phyloP scores from a whole-genome alignment of 2,329 filamentous ascomycete genomes.

The Ophiostoma piceae region DNA sequence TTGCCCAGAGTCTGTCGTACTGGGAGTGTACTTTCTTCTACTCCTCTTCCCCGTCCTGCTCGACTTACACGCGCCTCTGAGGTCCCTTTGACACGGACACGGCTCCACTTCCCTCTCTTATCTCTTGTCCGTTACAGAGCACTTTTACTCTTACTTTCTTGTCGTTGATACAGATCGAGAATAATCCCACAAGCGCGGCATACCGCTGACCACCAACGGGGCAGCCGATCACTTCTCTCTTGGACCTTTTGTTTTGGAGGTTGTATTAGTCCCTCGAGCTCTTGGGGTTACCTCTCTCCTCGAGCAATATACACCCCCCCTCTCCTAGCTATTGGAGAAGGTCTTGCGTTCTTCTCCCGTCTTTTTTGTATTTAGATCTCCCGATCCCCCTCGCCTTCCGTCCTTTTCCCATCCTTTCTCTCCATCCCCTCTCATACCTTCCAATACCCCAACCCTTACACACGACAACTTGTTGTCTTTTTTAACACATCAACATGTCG shows the following conservation, averaged over 20 bases:
- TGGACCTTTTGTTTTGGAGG: background rate
- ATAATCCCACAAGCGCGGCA: background rate
- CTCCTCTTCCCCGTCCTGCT: conserved; percentile 6
- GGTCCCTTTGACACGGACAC: conserved; percentile 4
- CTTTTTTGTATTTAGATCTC: conserved; percentile 1
- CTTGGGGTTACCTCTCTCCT: background rate
- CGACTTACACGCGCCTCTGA: background rate
- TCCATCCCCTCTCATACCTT: background rate
- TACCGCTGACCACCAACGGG: background rate
- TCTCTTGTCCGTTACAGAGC: conserved; percentile 16
- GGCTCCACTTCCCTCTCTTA: conserved; percentile 4
- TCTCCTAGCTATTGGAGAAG: too few species aligned
- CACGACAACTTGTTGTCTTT: background rate
- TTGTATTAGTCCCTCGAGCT: background rate
- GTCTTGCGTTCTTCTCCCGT: background rate
- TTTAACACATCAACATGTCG: conserved; percentile 4
- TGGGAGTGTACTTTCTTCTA: background rate
- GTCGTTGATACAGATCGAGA: background rate
- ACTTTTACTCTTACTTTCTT: conserved; percentile 3
- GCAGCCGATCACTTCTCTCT: background rate
- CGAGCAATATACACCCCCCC: too few species aligned
- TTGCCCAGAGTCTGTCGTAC: background rate
- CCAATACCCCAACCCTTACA: background rate
- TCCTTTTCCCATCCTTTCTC: background rate
- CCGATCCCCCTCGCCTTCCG: background rate